Evolutionary conservation across 257 asterid genomes (phyloP).

Genomic region (Craterostigma plantagineum): DNA sequence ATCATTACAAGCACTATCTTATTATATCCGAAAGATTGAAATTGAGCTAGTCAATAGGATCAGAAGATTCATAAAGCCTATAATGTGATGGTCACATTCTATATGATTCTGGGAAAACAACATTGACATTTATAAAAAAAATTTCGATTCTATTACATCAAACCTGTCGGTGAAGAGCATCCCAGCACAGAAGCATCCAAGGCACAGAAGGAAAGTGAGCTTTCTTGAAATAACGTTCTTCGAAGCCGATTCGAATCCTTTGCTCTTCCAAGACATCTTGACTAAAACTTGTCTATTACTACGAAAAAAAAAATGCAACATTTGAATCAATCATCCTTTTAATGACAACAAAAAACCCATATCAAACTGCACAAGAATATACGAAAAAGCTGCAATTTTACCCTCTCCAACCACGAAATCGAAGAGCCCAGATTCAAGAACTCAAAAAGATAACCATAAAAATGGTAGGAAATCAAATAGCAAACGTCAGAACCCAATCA

Average conservation of each 20-base stretch:
- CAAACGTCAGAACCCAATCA: background rate
- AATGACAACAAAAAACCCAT: background rate
- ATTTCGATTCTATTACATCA: conserved; percentile 4
- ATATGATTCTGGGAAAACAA: conserved; percentile 3
- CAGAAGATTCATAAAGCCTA: no score
- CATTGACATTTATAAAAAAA: background rate
- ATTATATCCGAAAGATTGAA: no score
- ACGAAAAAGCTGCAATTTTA: conserved; percentile 6
- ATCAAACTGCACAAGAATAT: no score
- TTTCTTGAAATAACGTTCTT: conserved; percentile 39
- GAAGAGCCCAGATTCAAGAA: conserved; percentile 8
- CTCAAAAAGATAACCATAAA: background rate
- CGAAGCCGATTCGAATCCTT: conserved; percentile 42
- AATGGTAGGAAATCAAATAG: no score
- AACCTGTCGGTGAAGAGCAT: conserved; percentile 98
- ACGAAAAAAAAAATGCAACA: no score
- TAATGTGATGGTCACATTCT: no score
- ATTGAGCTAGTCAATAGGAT: no score
- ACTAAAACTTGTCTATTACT: conserved; percentile 13
- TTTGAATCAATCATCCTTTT: conserved; percentile 16
- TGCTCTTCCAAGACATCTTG: conserved; percentile 75
- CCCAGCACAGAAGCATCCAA: conserved; percentile 80
- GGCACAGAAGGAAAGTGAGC: conserved; percentile 47
- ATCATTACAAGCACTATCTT: no score
- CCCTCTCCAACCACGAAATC: conserved; percentile 8